Conservation (phyloP, 2,329 filamentous ascomycete genomes). For the Westerdykella ornata region DNA sequence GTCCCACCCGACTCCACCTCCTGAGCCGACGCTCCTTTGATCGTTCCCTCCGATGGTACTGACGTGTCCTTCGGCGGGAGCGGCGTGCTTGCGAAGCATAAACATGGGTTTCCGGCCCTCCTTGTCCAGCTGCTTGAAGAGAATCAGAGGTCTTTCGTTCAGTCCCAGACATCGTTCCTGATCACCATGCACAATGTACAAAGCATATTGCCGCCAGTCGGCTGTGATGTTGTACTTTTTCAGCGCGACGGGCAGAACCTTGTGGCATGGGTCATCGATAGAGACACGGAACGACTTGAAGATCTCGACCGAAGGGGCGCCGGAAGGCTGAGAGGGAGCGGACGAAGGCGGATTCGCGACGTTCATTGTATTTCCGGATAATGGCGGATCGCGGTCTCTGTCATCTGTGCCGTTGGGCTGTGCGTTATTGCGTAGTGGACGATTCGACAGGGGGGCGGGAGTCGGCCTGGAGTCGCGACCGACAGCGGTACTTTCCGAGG, state of each 20-base stretch:
- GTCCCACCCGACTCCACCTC: conserved; percentile 14
- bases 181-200: conserved; percentile 98
- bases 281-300: conserved; percentile 98
- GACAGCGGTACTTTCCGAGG: conserved; percentile 23
- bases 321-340: conserved; percentile 19
- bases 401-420: conserved; percentile 18
- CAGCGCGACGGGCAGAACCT: conserved; percentile 88
- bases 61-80: conserved; percentile 44
- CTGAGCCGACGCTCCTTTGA: conserved; percentile 13
- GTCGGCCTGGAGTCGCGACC: conserved; percentile 28
- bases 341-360: conserved; percentile 8
- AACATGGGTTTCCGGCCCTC: conserved; percentile 99
- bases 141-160: conserved; percentile 86
- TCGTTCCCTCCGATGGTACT: conserved; percentile 34
- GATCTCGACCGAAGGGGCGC: conserved; percentile 68
- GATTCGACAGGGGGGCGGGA: conserved; percentile 25
- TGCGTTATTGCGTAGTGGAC: conserved; percentile 26
- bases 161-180: conserved; percentile 88
- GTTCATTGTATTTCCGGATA: conserved; percentile 29
- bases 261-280: conserved; percentile 97
- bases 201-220: conserved; percentile 92
- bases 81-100: conserved; percentile 73
- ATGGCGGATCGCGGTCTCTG: conserved; percentile 28
- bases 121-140: conserved; percentile 96
- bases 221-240: conserved; percentile 99